Conservation (phyloP, 2,329 filamentous ascomycete genomes). For the Magnaporthiopsis incrustans region DNA sequence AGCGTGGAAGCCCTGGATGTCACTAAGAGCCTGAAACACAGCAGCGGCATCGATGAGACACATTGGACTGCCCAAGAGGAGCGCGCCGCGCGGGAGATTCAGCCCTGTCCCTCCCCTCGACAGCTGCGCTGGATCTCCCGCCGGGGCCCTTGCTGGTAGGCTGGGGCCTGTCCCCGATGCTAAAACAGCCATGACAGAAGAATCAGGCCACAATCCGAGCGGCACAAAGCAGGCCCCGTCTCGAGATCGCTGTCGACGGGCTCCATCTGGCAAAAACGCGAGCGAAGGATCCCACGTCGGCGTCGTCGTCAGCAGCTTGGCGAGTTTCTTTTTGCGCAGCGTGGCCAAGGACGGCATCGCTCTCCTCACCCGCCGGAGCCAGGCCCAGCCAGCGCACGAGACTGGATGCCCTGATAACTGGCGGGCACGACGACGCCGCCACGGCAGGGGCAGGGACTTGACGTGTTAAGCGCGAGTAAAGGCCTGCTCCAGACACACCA, state of each 20-base stretch:
- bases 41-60: not conserved
- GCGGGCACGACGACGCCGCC: not conserved
- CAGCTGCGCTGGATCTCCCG: not conserved
- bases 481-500: not conserved
- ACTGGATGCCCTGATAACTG: not conserved
- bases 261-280: conserved; percentile 3
- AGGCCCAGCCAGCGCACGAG: not conserved
- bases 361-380: not conserved
- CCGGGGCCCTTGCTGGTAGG: not conserved
- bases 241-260: conserved; percentile 7
- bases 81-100: not conserved
- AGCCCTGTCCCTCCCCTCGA: not conserved
- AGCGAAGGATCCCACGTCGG: not conserved
- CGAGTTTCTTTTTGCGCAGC: conserved; percentile 4
- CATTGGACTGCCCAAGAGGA: not conserved
- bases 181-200: conserved; percentile 15
- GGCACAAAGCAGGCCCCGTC: not conserved
- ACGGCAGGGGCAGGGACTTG: not conserved
- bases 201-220: conserved; percentile 15
- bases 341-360: not conserved
- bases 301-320: not conserved
- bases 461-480: not conserved
- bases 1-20: not conserved
- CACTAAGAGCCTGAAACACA: not conserved
- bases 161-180: not conserved